Evolutionary conservation across 2,329 filamentous ascomycete genomes (phyloP), one percentile per base, ranked within the genome.

Genomic region (Penicillium sp.): DNA sequence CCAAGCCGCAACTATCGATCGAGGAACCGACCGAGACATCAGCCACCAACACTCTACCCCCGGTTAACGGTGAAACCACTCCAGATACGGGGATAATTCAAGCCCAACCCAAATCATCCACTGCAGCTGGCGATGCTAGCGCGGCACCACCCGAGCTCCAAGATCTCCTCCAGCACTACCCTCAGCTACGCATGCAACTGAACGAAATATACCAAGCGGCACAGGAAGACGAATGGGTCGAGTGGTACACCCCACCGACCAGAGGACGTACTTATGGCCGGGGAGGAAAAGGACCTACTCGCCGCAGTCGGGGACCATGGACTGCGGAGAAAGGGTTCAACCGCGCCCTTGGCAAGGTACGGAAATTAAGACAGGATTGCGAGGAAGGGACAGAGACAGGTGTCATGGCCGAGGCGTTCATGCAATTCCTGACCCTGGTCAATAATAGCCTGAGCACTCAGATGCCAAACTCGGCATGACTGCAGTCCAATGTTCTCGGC

Each of bases 271-370:
- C 61, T 2, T 65, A 65, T 49, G 67, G 66, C 23, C 60, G 66
- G 42, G 63, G 67, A 48, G 64, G 70, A 11, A 67, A 62, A 51
- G 62, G 61, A 25, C 54, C 60, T 12, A 20, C 62, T 14, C 64
- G 66, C 40, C 66, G 68, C 22, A 66, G 64, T 51, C 65, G 69
- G 53, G 73, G 74, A 15, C 65, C 67, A 9, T 77, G 75, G 74
- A 76, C 72, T 6, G 60, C 68, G 11, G 75, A 76, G 58, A 77
- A 76, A 57, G 75, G 75, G 4, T 76, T 76, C 54, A 76, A 74
- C 25, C 69, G 74, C 18, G 75, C 73, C 2, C 50, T 76, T 33
- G 73, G 70, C 18, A 74, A 68, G 58, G 72, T 76, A 51, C 67
- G 69, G 42, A 73, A 72, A 53, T 65, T 68, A 51, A 70, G 74